Conservation (phyloP, 2,329 filamentous ascomycete genomes). For the Furcasterigmium sp. region DNA sequence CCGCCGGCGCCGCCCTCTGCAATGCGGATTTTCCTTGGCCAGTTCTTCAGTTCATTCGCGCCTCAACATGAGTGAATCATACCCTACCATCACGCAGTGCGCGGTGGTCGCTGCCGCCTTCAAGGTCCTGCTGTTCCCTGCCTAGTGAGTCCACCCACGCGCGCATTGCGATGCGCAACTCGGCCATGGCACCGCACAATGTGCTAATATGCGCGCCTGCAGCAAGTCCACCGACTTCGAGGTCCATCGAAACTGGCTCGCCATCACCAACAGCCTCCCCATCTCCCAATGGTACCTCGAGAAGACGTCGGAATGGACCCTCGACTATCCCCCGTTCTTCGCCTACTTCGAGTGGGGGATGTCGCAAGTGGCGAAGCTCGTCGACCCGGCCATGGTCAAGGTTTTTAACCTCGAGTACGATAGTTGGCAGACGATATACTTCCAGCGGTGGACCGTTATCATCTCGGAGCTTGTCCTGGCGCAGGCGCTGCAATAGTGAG, state of each 20-base stretch:
- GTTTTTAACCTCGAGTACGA: conserved; percentile 79
- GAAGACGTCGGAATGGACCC: conserved; percentile 97
- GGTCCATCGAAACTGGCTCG: conserved; percentile 97
- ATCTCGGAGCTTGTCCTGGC: conserved; percentile 77
- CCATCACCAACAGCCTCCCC: conserved; percentile 86
- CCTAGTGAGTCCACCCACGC: conserved; percentile 65
- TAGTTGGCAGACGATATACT: conserved; percentile 91
- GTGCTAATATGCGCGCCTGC: conserved; percentile 13
- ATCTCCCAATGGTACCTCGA: conserved; percentile 93
- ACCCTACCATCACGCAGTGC: conserved; percentile 85
- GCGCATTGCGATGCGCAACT: neutral
- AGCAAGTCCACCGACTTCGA: conserved; percentile 99
- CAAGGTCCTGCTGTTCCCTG: conserved; percentile 87
- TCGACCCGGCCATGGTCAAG: conserved; percentile 76
- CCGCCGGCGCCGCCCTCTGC: conserved; percentile 6
- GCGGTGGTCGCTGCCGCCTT: conserved; percentile 80
- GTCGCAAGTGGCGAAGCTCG: conserved; percentile 71
- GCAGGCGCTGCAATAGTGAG: conserved; percentile 71
- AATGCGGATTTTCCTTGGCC: conserved; percentile 7
- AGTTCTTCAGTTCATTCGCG: neutral
- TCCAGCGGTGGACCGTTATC: conserved; percentile 86
- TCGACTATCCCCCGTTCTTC: conserved; percentile 98
- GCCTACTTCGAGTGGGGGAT: conserved; percentile 94
- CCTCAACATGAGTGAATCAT: conserved; percentile 66
- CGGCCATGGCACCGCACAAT: conserved; percentile 1